Conservation (phyloP, 2,329 filamentous ascomycete species). For the Orbilia javanica region DNA sequence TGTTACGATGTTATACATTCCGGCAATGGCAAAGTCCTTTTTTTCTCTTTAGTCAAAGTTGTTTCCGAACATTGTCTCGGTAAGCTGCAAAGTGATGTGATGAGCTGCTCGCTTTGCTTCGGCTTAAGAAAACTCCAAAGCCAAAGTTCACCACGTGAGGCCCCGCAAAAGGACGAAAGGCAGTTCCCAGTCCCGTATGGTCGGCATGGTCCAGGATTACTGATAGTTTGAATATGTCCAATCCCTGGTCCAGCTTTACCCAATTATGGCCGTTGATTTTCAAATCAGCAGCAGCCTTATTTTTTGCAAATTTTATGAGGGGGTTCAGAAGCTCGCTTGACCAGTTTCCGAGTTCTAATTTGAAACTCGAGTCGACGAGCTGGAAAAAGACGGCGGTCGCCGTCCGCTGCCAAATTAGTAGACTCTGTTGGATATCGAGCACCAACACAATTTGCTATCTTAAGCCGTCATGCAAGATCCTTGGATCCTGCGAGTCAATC, state of each 20-base stretch:
- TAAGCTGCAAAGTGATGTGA: slow-evolving; percentile 50
- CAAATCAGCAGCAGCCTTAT: slow-evolving; percentile 10
- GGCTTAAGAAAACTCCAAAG: slow-evolving; percentile 39
- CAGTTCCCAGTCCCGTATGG: background rate
- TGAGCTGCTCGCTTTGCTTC: slow-evolving; percentile 58
- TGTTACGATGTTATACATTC: slow-evolving; percentile 34
- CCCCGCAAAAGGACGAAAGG: background rate
- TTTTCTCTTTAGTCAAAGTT: background rate
- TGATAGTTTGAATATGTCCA: background rate
- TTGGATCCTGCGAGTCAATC: background rate
- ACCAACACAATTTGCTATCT: background rate
- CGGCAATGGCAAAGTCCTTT: slow-evolving; percentile 47
- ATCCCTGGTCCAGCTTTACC: background rate
- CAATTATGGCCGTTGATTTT: slow-evolving; percentile 31
- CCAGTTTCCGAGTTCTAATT: slow-evolving; percentile 3
- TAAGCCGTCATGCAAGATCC: background rate
- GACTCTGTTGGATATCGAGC: slow-evolving; percentile 2
- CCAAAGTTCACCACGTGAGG: slow-evolving; percentile 40
- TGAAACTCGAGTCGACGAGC: background rate
- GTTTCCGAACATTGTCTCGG: slow-evolving; percentile 22
- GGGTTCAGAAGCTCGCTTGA: background rate
- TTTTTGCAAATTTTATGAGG: background rate
- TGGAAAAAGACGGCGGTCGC: no score
- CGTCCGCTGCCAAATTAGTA: background rate
- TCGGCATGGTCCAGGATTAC: background rate